phyloP scores from a whole-genome alignment of 495 filamentous ascomycete genomes.

The Lineolata rhizophorae region DNA sequence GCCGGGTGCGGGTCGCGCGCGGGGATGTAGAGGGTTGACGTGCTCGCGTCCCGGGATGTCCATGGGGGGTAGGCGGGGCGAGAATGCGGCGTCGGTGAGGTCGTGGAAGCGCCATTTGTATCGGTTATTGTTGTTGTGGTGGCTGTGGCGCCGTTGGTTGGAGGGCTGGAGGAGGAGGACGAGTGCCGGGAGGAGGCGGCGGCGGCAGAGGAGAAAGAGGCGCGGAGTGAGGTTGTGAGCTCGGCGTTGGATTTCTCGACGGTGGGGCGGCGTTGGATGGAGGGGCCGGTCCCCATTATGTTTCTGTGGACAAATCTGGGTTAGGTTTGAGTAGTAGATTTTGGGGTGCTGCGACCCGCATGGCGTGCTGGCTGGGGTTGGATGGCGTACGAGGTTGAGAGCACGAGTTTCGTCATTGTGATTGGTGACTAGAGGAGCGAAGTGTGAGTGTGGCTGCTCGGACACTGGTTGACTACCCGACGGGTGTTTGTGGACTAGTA shows the following conservation, averaged over 20 bases:
- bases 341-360: no score
- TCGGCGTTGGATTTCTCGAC: slow-evolving; percentile 70
- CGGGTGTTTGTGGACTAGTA: no score
- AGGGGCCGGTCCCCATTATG: slow-evolving; percentile 58
- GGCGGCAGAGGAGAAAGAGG: slow-evolving; percentile 40
- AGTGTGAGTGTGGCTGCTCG: no score
- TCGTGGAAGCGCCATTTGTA: slow-evolving; percentile 11
- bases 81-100: no score
- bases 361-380: neutral
- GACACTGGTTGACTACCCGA: no score
- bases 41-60: slow-evolving; percentile 36
- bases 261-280: slow-evolving; percentile 54
- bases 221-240: slow-evolving; percentile 62
- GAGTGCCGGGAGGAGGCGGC: neutral
- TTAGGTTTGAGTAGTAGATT: slow-evolving; percentile 5
- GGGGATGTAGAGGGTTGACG: slow-evolving; percentile 44
- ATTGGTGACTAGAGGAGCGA: neutral
- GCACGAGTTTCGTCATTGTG: slow-evolving; percentile 54
- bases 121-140: slow-evolving; percentile 8
- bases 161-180: slow-evolving; percentile 1
- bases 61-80: slow-evolving; percentile 26
- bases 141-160: slow-evolving; percentile 1
- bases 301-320: no score
- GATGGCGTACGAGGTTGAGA: slow-evolving; percentile 58
- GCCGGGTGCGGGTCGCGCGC: slow-evolving; percentile 47